Percentiles rank a stretch among this genome's conserved stretches.
These are phyloP conservation scores for Phytopythium vexans DNA, from an alignment of 352 stramenopile species.

Conservation along the genomic window DNA sequence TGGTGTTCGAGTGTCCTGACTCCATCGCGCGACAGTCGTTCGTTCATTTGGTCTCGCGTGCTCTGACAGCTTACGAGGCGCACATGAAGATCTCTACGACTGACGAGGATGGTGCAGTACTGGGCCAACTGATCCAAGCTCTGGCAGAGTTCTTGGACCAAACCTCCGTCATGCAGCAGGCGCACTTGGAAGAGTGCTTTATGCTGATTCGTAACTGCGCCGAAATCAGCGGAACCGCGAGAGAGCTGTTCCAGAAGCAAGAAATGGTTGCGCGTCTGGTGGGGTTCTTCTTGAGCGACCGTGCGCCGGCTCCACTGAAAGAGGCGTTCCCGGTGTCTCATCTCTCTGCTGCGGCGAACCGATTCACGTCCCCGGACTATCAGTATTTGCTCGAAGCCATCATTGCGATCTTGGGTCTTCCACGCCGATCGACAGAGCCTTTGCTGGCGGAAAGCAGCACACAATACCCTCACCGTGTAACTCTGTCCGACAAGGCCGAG, in stretches of 20 bases:
- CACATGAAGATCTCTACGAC: slow-evolving; percentile 33
- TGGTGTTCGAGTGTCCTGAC: slow-evolving; percentile 85
- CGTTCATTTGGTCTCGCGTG: slow-evolving; percentile 74
- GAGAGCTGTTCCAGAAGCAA: slow-evolving; percentile 41
- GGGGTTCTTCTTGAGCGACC: slow-evolving; percentile 81
- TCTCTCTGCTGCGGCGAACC: slow-evolving; percentile 14
- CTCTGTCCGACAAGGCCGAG: slow-evolving; percentile 70
- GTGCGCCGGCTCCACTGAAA: slow-evolving; percentile 55
- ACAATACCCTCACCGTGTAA: slow-evolving; percentile 68
- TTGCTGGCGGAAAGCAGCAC: slow-evolving; percentile 62
- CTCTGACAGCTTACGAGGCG: slow-evolving; percentile 60
- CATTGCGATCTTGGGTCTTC: slow-evolving; percentile 78
- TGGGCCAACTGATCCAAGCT: slow-evolving; percentile 11
- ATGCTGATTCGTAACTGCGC: slow-evolving; percentile 80
- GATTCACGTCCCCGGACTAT: slow-evolving; percentile 81
- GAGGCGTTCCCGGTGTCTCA: slow-evolving; percentile 69
- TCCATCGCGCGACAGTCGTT: slow-evolving; percentile 85
- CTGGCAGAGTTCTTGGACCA: slow-evolving; percentile 57
- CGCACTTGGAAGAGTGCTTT: slow-evolving; percentile 86
- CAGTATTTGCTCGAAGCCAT: slow-evolving; percentile 88
- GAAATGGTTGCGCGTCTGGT: slow-evolving; percentile 82
- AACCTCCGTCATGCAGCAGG: slow-evolving; percentile 73
- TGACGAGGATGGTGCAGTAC: slow-evolving; percentile 14
- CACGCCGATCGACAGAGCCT: slow-evolving; percentile 54
- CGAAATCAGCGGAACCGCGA: slow-evolving; percentile 47